Percentiles rank a stretch among this genome's conserved stretches.
Evolutionary conservation across 805 yeast species (phyloP).

Genomic region (Metschnikowia lochheadii): DNA sequence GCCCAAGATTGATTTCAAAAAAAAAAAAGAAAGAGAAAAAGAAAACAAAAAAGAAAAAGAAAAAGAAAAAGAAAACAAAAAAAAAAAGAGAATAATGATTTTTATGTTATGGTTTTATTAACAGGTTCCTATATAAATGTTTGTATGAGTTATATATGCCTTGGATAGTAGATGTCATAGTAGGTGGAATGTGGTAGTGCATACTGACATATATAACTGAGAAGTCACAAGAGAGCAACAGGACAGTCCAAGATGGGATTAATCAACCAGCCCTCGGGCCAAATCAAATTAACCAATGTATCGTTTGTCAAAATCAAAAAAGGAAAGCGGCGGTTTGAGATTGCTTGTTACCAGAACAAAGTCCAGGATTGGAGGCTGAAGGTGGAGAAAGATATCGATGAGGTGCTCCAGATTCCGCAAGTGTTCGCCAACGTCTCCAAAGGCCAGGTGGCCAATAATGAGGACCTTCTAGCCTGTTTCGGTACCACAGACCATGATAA

Average conservation of each 20-base stretch:
- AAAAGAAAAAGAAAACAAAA: not conserved
- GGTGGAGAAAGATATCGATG: constrained; percentile 90
- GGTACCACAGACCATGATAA: constrained; percentile 71
- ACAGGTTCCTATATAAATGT: too few relatives aligned
- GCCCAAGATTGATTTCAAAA: not conserved
- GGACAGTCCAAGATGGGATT: constrained; percentile 28
- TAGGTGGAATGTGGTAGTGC: not conserved
- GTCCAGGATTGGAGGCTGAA: constrained; percentile 92
- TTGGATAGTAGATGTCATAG: too few relatives aligned
- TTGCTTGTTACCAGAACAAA: constrained; percentile 95
- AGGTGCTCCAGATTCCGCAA: constrained; percentile 93
- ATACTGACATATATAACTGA: not conserved
- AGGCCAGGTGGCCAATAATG: constrained; percentile 88
- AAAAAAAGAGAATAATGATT: not conserved
- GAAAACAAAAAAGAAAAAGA: not conserved
- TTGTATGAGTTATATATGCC: too few relatives aligned
- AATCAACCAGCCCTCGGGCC: constrained; percentile 85
- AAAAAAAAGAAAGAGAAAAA: not conserved
- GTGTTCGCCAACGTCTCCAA: constrained; percentile 90
- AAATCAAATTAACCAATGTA: constrained; percentile 88
- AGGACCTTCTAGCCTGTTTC: constrained; percentile 70
- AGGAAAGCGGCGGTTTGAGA: constrained; percentile 87
- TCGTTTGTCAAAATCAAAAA: constrained; percentile 87
- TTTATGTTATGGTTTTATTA: not conserved
- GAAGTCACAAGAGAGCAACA: not conserved